Percentiles rank a stretch among this genome's conserved stretches.
These are phyloP conservation scores for Pseudognaphalium luteoalbum DNA, from an alignment of 129 eudicot genomes.

Conservation along the genomic window DNA sequence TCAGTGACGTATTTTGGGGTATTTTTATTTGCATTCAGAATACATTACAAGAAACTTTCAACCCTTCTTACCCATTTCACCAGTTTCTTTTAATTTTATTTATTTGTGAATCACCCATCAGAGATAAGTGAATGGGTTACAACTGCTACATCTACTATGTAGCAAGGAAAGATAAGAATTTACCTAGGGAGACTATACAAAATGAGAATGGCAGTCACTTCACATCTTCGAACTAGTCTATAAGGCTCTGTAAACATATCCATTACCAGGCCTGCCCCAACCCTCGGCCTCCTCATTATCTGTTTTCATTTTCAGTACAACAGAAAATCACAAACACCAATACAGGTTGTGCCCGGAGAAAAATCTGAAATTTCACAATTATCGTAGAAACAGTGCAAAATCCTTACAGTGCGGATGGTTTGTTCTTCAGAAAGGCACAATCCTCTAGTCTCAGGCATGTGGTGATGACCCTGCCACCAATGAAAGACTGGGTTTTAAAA, in stretches of 20 bases:
- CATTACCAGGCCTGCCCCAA: constrained; percentile 70
- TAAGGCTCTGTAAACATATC: constrained; percentile 95
- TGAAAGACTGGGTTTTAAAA: constrained; percentile 9
- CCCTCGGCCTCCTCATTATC: constrained; percentile 80
- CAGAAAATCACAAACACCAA: not conserved
- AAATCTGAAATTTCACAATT: not conserved
- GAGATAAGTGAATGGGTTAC: not conserved
- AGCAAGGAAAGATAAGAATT: not conserved
- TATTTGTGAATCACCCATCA: not conserved
- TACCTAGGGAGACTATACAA: constrained; percentile 96
- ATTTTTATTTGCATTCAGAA: not conserved
- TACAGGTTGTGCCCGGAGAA: not conserved
- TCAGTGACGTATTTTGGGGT: not conserved
- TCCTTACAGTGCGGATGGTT: constrained; percentile 82
- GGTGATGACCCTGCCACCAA: constrained; percentile 86
- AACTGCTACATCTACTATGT: not conserved
- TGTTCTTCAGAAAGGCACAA: constrained; percentile 99
- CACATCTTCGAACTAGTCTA: constrained; percentile 70
- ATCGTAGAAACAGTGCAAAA: constrained; percentile 1
- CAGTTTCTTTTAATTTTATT: not conserved
- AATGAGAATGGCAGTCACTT: constrained; percentile 96
- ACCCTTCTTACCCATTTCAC: not conserved
- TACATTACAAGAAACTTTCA: not conserved
- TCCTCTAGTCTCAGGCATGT: constrained; percentile 97
- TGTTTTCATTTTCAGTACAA: constrained; percentile 31